These are phyloP conservation scores for Ceratobasidium sp. DNA, from an alignment of 1,284 basidiomycete species.

Conservation along the genomic window DNA sequence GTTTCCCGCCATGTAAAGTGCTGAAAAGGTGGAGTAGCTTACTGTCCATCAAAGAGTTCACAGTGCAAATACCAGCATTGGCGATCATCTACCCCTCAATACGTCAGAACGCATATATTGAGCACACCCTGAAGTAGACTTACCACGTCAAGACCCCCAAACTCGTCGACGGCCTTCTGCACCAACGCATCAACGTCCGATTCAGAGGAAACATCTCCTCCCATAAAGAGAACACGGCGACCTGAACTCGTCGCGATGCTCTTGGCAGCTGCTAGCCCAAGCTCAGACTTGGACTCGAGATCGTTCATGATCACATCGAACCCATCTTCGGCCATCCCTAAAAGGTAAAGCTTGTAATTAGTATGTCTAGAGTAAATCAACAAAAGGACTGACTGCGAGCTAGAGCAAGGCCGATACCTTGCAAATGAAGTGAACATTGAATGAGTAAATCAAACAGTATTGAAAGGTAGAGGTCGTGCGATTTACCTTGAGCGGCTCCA, in stretches of 20 bases:
- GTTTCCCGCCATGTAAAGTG: background rate
- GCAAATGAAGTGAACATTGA: background rate
- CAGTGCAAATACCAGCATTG: slow-evolving; percentile 48
- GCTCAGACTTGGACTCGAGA: slow-evolving; percentile 50
- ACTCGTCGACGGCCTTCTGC: slow-evolving; percentile 49
- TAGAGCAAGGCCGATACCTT: slow-evolving; percentile 59
- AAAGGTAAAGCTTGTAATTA: background rate
- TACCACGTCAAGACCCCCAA: slow-evolving; percentile 58
- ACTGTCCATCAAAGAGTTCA: slow-evolving; percentile 45
- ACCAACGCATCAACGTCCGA: slow-evolving; percentile 56
- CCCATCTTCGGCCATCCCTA: slow-evolving; percentile 58
- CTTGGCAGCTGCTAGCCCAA: slow-evolving; percentile 52
- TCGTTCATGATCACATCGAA: slow-evolving; percentile 58
- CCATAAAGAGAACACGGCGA: slow-evolving; percentile 50
- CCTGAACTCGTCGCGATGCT: slow-evolving; percentile 53
- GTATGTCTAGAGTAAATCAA: background rate
- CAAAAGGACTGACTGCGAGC: slow-evolving; percentile 50
- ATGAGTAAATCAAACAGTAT: background rate
- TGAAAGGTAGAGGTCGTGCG: background rate
- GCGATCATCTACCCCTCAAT: slow-evolving; percentile 48
- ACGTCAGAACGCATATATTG: background rate
- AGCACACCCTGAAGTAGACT: slow-evolving; percentile 38
- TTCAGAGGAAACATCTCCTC: slow-evolving; percentile 56
- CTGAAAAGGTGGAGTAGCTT: slow-evolving; percentile 41
- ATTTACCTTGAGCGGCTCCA: slow-evolving; percentile 50